Percentiles rank a stretch among this genome's conserved stretches.
These are phyloP conservation scores for Balakata baccata DNA, from an alignment of 345 rosid species.

Conservation along the genomic window DNA sequence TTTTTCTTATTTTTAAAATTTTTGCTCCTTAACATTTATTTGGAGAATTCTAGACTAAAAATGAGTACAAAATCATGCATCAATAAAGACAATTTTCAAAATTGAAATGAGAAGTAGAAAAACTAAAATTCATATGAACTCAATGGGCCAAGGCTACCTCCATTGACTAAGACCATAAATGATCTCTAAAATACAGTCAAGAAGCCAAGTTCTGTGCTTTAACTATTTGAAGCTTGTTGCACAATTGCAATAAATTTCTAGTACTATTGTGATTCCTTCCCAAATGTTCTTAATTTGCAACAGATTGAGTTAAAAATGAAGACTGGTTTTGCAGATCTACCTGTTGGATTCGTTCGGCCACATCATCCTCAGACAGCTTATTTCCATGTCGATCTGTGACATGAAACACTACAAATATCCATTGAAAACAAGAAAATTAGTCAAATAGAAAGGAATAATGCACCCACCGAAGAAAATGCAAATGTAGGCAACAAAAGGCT, in stretches of 20 bases:
- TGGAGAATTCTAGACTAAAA: not conserved
- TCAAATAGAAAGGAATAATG: not conserved
- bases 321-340: conserved; percentile 39
- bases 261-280: not conserved
- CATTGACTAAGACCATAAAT: not conserved
- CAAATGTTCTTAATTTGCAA: not conserved
- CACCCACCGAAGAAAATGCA: not conserved
- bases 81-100: not conserved
- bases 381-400: conserved; percentile 71
- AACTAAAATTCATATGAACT: no score
- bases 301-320: not conserved
- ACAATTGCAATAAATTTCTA: not conserved
- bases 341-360: conserved; percentile 69
- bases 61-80: not conserved
- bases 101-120: not conserved
- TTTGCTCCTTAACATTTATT: not conserved
- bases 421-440: conserved; percentile 15
- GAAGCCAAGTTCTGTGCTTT: no score
- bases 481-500: conserved; percentile 14
- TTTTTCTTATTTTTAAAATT: not conserved
- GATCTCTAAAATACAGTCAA: not conserved
- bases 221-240: not conserved
- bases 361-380: conserved; percentile 57
- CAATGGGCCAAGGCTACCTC: not conserved
- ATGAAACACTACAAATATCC: conserved; percentile 55